Evolutionary conservation across 2,329 filamentous ascomycete species (phyloP).

Genomic region (Colletotrichum caudatum): DNA sequence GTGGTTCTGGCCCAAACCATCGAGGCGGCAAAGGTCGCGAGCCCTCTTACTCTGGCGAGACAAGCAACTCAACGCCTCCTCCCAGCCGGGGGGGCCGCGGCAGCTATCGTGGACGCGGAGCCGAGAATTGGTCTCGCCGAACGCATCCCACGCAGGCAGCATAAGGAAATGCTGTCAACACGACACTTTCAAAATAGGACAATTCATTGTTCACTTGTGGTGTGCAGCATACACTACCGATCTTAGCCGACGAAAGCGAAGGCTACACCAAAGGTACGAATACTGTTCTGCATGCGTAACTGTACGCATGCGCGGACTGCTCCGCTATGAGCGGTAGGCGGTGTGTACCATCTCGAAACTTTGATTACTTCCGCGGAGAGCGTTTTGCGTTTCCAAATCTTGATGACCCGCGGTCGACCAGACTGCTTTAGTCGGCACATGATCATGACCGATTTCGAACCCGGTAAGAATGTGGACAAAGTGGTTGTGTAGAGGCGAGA

Average conservation of each 20-base stretch:
- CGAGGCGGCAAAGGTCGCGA: constrained; percentile 43
- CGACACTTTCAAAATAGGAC: background rate
- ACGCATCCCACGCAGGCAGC: constrained; percentile 36
- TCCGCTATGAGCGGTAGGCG: constrained; percentile 27
- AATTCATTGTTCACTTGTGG: constrained; percentile 1
- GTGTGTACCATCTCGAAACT: constrained; percentile 26
- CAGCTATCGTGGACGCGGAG: constrained; percentile 54
- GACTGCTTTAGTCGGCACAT: constrained; percentile 26
- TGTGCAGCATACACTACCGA: constrained; percentile 18
- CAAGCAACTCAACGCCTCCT: constrained; percentile 42
- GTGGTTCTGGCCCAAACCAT: constrained; percentile 38
- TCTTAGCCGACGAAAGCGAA: constrained; percentile 20
- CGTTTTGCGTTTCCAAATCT: constrained; percentile 26
- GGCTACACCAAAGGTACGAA: constrained; percentile 19
- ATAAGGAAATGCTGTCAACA: constrained; percentile 13
- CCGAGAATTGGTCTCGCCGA: constrained; percentile 57
- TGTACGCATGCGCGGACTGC: constrained; percentile 15
- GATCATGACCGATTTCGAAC: constrained; percentile 10
- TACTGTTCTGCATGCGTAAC: constrained; percentile 9
- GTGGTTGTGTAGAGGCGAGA: constrained; percentile 25
- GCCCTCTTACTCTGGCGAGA: constrained; percentile 38
- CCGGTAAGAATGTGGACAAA: constrained; percentile 12
- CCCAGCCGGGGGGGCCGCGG: constrained; percentile 54
- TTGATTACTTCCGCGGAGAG: constrained; percentile 24
- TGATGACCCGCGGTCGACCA: constrained; percentile 3